Conservation (phyloP, 225 moss, liverwort and hornwort species). For the Marchantia polymorpha region DNA sequence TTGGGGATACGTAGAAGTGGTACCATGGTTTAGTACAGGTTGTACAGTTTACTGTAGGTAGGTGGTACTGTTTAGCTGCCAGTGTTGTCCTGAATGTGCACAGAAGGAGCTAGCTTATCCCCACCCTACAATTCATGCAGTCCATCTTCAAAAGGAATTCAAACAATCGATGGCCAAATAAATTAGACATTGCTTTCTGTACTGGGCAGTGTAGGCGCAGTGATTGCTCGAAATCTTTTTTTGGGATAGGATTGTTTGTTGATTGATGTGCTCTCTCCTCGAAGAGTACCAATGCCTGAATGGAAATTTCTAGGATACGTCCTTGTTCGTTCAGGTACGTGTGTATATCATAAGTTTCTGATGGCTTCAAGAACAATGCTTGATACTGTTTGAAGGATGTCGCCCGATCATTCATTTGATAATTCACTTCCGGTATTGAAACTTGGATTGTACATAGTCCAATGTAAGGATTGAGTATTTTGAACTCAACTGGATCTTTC, state of each 20-base stretch:
- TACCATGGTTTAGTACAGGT: conserved; percentile 7
- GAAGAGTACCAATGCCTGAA: too few species aligned
- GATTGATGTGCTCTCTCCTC: neutral
- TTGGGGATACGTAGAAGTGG: neutral
- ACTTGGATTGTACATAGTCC: too few species aligned
- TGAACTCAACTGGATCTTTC: too few species aligned
- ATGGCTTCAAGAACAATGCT: too few species aligned
- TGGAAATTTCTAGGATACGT: too few species aligned
- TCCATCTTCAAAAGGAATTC: conserved; percentile 10
- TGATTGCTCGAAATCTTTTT: neutral
- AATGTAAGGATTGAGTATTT: too few species aligned
- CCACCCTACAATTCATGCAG: conserved; percentile 20
- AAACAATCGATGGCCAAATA: conserved; percentile 2
- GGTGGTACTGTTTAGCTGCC: conserved; percentile 16
- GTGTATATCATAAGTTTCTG: too few species aligned
- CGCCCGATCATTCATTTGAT: too few species aligned
- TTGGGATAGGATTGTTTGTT: neutral
- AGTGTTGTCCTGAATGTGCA: conserved; percentile 7
- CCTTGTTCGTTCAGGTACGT: too few species aligned
- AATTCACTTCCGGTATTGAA: too few species aligned
- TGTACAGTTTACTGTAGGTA: conserved; percentile 27
- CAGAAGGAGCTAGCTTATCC: conserved; percentile 1
- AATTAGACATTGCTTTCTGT: conserved; percentile 1
- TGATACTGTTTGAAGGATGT: too few species aligned
- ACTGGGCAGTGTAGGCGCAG: conserved; percentile 2